Conservation (phyloP, 2,329 filamentous ascomycete genomes). For the Trichoderma atroviride region DNA sequence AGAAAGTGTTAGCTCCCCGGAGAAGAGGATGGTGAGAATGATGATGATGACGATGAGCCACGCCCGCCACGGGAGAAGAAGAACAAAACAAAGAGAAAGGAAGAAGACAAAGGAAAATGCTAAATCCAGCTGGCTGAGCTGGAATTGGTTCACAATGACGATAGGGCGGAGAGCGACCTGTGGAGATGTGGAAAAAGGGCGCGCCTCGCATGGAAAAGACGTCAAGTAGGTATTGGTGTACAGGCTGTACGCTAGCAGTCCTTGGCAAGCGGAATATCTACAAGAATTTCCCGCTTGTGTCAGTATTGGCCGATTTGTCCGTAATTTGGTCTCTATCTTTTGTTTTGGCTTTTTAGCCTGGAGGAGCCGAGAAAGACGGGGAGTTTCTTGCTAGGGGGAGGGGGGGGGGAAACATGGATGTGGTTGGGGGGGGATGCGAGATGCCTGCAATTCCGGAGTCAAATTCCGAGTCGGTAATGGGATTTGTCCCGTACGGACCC, state of each 20-base stretch:
- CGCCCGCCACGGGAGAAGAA: not conserved
- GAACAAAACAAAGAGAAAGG: not conserved
- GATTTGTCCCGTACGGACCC: not conserved
- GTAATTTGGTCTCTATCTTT: not conserved
- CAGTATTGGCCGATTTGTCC: conserved; percentile 12
- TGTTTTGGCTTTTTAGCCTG: not conserved
- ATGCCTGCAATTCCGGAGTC: conserved; percentile 3
- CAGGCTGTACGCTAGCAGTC: not conserved
- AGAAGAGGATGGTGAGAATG: not conserved
- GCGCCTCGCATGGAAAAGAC: not conserved
- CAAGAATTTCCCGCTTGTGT: not conserved
- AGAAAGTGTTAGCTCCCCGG: not conserved
- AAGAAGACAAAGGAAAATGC: not conserved
- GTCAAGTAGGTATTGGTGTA: not conserved
- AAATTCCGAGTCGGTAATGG: not conserved
- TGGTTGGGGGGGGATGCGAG: not conserved
- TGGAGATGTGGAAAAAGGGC: not conserved
- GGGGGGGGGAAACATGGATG: not conserved
- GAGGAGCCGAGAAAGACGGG: not conserved
- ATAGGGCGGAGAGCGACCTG: not conserved
- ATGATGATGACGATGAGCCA: not conserved
- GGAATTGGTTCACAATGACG: not conserved
- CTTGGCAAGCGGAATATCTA: conserved; percentile 1
- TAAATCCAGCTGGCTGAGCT: not conserved
- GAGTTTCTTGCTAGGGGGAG: not conserved